A percentile compares a stretch with the other conserved stretches of the same genome.
phyloP scores from a whole-genome alignment of 352 stramenopile species.

The Phytophthora fragariaefolia region DNA sequence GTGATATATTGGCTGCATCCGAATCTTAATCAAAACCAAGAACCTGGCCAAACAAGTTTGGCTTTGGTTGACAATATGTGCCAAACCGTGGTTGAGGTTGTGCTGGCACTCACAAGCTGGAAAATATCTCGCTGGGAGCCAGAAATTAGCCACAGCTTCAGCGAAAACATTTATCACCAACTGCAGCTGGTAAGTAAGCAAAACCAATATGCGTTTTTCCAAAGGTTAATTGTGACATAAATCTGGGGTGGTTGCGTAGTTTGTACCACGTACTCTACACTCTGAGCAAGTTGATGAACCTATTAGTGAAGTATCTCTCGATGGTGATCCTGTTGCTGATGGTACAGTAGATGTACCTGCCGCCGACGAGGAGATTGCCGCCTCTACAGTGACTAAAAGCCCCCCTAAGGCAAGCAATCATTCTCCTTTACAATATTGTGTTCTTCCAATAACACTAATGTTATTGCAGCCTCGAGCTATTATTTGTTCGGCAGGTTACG shows the following conservation, averaged over 20 bases:
- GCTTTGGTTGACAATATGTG: conserved; percentile 14
- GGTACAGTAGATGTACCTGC: conserved; percentile 5
- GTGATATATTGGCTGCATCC: conserved; percentile 57
- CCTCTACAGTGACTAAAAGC: neutral
- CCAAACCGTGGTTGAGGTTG: conserved; percentile 35
- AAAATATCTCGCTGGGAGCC: conserved; percentile 55
- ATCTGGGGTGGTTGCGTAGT: conserved; percentile 12
- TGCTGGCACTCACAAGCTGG: conserved; percentile 65
- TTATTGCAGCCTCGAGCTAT: conserved; percentile 47
- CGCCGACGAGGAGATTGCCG: neutral
- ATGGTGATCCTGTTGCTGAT: conserved; percentile 15
- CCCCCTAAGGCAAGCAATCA: conserved; percentile 11
- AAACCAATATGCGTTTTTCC: neutral
- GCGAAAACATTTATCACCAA: conserved; percentile 47
- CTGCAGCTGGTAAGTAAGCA: conserved; percentile 39
- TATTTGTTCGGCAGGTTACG: conserved; percentile 42
- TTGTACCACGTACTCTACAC: conserved; percentile 19
- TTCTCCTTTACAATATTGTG: neutral
- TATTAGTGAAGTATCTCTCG: conserved; percentile 8
- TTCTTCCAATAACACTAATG: conserved; percentile 17
- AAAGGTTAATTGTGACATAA: neutral
- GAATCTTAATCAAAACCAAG: neutral
- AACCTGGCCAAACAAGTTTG: neutral
- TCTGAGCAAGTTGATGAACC: conserved; percentile 24
- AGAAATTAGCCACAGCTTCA: conserved; percentile 9